phyloP scores from a whole-genome alignment of 495 filamentous ascomycete species.

The Tuber calosporum region DNA sequence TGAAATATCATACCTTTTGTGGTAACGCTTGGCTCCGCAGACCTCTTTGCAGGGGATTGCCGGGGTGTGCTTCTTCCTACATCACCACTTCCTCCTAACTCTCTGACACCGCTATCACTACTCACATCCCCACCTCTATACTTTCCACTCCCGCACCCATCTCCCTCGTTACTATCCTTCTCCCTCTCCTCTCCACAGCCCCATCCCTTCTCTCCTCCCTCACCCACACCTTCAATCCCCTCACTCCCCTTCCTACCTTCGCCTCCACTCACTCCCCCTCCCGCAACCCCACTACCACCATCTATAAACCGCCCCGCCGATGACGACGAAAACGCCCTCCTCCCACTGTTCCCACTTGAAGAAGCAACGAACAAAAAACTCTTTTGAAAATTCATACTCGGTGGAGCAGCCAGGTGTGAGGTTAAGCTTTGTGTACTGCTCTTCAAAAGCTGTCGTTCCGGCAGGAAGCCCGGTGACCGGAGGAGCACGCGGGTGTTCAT shows the following conservation, averaged over 20 bases:
- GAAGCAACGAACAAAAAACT: constrained; percentile 24
- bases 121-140: constrained; percentile 36
- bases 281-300: not conserved
- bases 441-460: constrained; percentile 12
- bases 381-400: constrained; percentile 32
- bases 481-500: constrained; percentile 33
- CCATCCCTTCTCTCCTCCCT: constrained; percentile 44
- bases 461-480: constrained; percentile 30
- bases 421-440: constrained; percentile 5
- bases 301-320: not conserved
- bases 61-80: constrained; percentile 49
- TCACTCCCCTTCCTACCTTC: constrained; percentile 2
- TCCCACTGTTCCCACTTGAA: not conserved
- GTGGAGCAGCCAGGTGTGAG: not conserved
- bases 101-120: constrained; percentile 3
- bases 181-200: not conserved
- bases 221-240: constrained; percentile 21
- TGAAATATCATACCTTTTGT: constrained; percentile 32
- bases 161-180: constrained; percentile 10
- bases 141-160: constrained; percentile 41
- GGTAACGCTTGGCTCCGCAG: constrained; percentile 37
- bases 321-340: constrained; percentile 24
- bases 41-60: constrained; percentile 53
- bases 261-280: not conserved
- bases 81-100: constrained; percentile 9